Conservation (phyloP, 2,329 filamentous ascomycete genomes). For the Aspergillus persii region DNA sequence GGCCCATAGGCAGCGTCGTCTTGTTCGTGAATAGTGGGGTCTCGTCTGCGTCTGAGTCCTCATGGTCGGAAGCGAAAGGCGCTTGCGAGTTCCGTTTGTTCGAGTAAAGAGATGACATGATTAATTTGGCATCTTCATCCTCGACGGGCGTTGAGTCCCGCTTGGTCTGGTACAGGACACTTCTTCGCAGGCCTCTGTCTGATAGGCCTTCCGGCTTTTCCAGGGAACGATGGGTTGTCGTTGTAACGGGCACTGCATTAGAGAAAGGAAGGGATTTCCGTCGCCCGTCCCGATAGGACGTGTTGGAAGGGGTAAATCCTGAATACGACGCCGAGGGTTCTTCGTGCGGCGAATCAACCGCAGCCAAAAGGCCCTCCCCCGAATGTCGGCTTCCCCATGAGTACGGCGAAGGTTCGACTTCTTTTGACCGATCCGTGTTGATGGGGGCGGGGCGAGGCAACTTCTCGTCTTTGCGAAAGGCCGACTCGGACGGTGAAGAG, state of each 20-base stretch:
- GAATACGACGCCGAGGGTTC: conserved; percentile 10
- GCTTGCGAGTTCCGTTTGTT: conserved; percentile 25
- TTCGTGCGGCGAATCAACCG: conserved; percentile 26
- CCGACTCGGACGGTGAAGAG: conserved; percentile 20
- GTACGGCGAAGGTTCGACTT: conserved; percentile 49
- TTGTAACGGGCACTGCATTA: conserved; percentile 23
- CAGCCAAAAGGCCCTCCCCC: conserved; percentile 48
- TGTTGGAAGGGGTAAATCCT: conserved; percentile 14
- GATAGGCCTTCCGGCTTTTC: conserved; percentile 23
- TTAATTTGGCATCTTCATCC: conserved; percentile 41
- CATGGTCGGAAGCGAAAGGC: conserved; percentile 16
- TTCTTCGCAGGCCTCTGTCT: conserved; percentile 32
- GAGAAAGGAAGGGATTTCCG: conserved; percentile 22
- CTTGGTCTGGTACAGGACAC: conserved; percentile 27
- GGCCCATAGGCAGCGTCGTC: conserved; percentile 5
- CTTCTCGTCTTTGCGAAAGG: conserved; percentile 23
- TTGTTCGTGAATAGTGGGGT: conserved; percentile 27
- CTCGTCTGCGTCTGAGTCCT: conserved; percentile 22
- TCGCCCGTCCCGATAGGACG: conserved; percentile 15
- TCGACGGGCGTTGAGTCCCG: conserved; percentile 29
- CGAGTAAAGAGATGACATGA: conserved; percentile 33
- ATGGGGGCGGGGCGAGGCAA: conserved; percentile 41
- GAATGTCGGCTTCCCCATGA: conserved; percentile 55
- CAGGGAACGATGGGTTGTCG: conserved; percentile 32
- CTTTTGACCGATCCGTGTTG: conserved; percentile 42